Conservation (phyloP, 2,329 filamentous ascomycete genomes). For the Ophiostoma sp. region DNA sequence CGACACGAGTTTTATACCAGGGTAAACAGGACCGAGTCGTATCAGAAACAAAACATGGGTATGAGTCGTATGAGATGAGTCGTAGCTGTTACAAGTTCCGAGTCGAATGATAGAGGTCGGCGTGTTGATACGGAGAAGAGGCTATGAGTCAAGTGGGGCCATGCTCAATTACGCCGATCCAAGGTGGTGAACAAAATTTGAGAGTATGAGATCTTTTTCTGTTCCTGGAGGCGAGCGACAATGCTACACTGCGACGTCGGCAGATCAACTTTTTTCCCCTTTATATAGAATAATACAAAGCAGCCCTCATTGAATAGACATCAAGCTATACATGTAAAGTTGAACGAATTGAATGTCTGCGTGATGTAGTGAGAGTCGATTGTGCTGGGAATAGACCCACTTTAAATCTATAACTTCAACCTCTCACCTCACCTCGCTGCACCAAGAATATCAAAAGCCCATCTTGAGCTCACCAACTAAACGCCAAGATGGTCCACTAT, state of each 20-base stretch:
- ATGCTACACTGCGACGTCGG: not conserved
- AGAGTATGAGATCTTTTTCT: not conserved
- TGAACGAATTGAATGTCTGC: not conserved
- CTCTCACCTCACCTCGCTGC: not conserved
- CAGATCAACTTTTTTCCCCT: not conserved
- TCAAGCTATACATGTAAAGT: not conserved
- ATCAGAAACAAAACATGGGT: not conserved
- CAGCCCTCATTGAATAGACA: not conserved
- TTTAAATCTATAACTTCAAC: not conserved
- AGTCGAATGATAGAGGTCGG: not conserved
- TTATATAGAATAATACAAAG: not conserved
- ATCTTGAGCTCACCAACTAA: not conserved
- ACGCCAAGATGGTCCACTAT: constrained; percentile 59
- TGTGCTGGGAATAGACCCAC: not conserved
- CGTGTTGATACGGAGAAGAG: not conserved
- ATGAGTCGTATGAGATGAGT: not conserved
- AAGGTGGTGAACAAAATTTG: constrained; percentile 8
- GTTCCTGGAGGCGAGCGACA: not conserved
- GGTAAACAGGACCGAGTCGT: not conserved
- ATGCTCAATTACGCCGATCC: not conserved
- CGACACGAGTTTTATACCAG: not conserved
- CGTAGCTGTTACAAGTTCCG: not conserved
- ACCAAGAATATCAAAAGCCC: not conserved
- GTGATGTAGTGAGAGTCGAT: not conserved
- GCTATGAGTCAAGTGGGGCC: constrained; percentile 9